Base-by-base conservation (phyloP, 495 filamentous ascomycete species). In the Daldinia concentrica region DNA sequence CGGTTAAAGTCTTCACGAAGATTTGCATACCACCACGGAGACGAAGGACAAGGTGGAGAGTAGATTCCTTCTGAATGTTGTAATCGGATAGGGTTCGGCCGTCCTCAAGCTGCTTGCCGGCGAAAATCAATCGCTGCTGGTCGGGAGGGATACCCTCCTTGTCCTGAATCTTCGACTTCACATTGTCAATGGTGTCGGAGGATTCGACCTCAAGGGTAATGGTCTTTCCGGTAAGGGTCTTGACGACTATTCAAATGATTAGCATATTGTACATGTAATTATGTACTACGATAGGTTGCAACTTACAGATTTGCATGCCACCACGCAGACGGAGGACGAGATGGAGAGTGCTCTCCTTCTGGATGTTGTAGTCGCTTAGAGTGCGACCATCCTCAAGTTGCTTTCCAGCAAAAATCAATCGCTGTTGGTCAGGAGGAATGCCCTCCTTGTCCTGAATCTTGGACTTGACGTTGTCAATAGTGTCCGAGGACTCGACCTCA, bases 381-480 rank as follows among this genome's bases (percentile, higher is more conserved):
- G 95, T 98, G 65, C 95, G 95, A 70, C 95, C 95, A 79, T 98
- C 95, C 80, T 98, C 95, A 12, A 98, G 90, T 79, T 98, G 95
- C 90, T 98, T 98, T 70, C 95, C 95, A 69, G 95, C 95, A 78
- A 98, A 98, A 85, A 98, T 98, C 83, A 98, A 83, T 79, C 95
- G 95, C 87, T 98, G 95, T 82, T 98, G 95, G 82, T 98, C 95
- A 11, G 95, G 95, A 52, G 95, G 95, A 75, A 98, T 98, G 45
- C 95, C 95, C 83, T 98, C 95, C 92, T 98, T 98, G 80, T 98
- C 95, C 82, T 98, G 95, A 59, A 98, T 98, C 91, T 98, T 98
- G 66, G 87, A 88, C 91, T 98, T 98, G 74, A 98, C 95, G 76
- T 98, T 98, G 86, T 98, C 95, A 86, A 98, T 98, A 68, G 95